These are phyloP conservation scores for Chrysanthemum lavandulifolium DNA, from an alignment of 129 eudicot species.

Conservation along the genomic window DNA sequence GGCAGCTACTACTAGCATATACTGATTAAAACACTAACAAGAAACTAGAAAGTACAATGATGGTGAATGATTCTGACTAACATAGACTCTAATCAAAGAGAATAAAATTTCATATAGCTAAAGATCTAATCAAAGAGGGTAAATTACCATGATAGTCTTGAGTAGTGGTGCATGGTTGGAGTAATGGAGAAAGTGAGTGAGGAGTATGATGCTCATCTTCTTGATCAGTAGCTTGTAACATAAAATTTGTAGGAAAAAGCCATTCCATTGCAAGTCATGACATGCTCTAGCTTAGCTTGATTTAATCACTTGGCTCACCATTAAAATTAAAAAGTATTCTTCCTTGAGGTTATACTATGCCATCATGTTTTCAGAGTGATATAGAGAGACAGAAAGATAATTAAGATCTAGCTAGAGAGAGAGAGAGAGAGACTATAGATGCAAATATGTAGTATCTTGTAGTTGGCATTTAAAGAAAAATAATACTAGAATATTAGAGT, in stretches of 20 bases:
- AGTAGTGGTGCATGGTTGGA: conserved; percentile 48
- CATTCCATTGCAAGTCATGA: conserved; percentile 61
- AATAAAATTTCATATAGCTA: background rate
- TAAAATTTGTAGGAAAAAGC: conserved; percentile 81
- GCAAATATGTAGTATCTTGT: background rate
- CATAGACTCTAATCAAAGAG: background rate
- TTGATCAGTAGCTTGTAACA: conserved; percentile 58
- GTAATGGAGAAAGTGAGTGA: conserved; percentile 57
- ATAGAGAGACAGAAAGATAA: conserved; percentile 7
- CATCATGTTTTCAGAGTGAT: conserved; percentile 35
- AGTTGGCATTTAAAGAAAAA: conserved; percentile 23
- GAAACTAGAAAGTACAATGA: too few species aligned
- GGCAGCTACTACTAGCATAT: background rate
- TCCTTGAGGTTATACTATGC: conserved; percentile 5
- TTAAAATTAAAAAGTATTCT: background rate
- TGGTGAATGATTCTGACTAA: too few species aligned
- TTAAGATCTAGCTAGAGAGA: conserved; percentile 5
- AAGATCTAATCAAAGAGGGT: background rate
- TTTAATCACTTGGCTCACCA: conserved; percentile 22
- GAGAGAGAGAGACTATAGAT: conserved; percentile 20
- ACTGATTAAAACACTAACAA: too few species aligned
- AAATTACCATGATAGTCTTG: conserved; percentile 73
- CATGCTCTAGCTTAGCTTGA: conserved; percentile 14
- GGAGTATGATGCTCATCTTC: conserved; percentile 49
- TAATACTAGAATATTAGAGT: background rate